Evolutionary conservation across 176 grass and related monocot genomes (phyloP).

Genomic region (Hsuehochloa calcarea): DNA sequence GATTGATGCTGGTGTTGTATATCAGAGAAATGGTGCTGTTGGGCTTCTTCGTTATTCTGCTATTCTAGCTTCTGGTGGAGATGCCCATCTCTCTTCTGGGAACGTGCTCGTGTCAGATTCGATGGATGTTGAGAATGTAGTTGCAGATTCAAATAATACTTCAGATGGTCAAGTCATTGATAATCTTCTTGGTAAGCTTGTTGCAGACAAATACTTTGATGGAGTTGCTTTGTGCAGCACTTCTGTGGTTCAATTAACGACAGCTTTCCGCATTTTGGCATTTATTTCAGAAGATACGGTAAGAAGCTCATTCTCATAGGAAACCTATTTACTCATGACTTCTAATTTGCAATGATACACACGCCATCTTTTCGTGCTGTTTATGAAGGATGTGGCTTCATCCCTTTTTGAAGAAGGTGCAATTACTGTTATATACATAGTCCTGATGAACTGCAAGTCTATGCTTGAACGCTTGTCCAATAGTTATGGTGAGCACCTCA

Average conservation of each 20-base stretch:
- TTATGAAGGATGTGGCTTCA: conserved; percentile 69
- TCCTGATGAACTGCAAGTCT: conserved; percentile 87
- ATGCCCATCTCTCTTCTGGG: no score
- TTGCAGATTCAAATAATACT: conserved; percentile 73
- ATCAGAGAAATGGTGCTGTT: conserved; percentile 83
- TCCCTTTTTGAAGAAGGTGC: conserved; percentile 98
- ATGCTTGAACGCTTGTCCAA: conserved; percentile 96
- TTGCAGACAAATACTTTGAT: conserved; percentile 85
- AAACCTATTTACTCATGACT: not conserved
- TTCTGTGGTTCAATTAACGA: conserved; percentile 90
- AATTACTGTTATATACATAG: conserved; percentile 84
- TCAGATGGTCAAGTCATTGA: conserved; percentile 79
- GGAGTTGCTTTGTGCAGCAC: conserved; percentile 68
- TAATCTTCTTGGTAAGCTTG: conserved; percentile 89
- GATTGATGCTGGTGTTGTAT: conserved; percentile 98
- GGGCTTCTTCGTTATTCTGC: conserved; percentile 55
- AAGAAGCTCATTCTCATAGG: conserved; percentile 8
- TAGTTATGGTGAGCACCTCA: conserved; percentile 68
- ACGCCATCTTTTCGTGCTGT: conserved; percentile 30
- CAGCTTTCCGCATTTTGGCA: conserved; percentile 83
- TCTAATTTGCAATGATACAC: conserved; percentile 5
- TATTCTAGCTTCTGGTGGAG: no score
- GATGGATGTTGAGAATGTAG: conserved; percentile 89
- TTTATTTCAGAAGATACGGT: conserved; percentile 93
- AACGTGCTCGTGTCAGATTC: conserved; percentile 92